phyloP scores from a whole-genome alignment of 2,329 filamentous ascomycete genomes.

The Colletotrichum graminicola region DNA sequence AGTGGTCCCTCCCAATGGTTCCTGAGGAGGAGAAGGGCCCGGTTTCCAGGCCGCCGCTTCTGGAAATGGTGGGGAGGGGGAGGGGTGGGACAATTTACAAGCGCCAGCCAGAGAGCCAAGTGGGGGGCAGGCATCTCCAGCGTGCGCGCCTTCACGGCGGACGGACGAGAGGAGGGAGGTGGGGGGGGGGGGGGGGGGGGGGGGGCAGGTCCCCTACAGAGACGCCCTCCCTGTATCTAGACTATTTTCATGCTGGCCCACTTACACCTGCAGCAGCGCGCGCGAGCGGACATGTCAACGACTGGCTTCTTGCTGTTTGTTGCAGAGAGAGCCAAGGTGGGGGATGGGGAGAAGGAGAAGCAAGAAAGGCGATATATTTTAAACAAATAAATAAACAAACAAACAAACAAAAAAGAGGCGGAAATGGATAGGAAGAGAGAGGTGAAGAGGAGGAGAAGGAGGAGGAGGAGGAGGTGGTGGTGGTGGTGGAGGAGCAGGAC shows the following conservation, averaged over 20 bases:
- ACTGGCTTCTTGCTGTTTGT: constrained; percentile 36
- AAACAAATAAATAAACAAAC: too few relatives aligned
- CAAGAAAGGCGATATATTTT: too few relatives aligned
- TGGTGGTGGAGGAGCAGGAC: neutral
- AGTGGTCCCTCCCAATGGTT: constrained; percentile 7
- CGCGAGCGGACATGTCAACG: constrained; percentile 34
- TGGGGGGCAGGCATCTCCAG: neutral
- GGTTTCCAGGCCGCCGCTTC: constrained; percentile 11
- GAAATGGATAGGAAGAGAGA: neutral
- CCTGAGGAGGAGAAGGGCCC: constrained; percentile 22
- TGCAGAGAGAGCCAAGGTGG: neutral
- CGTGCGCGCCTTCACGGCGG: constrained; percentile 7
- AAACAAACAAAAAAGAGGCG: too few relatives aligned
- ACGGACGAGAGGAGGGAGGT: neutral
- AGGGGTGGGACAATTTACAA: neutral
- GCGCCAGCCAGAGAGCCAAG: constrained; percentile 10
- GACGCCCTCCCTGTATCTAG: constrained; percentile 10
- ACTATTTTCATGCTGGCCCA: constrained; percentile 6
- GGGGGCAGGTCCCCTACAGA: constrained; percentile 6
- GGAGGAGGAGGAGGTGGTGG: too few relatives aligned
- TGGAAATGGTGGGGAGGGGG: too few relatives aligned
- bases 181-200: neutral
- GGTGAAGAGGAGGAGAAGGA: neutral
- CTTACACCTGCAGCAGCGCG: neutral
- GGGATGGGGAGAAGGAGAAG: neutral